phyloP scores from a whole-genome alignment of 2,329 filamentous ascomycete genomes.

The Chrysoporthe cubensis region DNA sequence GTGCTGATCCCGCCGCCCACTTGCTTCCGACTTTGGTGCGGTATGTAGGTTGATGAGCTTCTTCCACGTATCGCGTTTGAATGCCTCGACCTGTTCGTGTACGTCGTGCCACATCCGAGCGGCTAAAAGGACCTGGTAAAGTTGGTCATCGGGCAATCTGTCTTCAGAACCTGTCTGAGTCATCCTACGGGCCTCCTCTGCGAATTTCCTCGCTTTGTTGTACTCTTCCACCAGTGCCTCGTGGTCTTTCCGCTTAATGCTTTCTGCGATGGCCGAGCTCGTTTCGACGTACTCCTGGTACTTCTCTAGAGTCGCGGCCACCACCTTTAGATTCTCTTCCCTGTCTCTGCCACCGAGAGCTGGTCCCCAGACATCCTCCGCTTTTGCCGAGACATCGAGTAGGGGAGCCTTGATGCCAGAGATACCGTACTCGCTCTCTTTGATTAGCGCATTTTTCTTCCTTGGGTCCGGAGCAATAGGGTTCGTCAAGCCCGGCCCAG shows the following conservation, averaged over 20 bases:
- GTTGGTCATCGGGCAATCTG: conserved; percentile 74
- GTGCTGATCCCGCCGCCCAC: conserved; percentile 74
- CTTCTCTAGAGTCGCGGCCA: conserved; percentile 75
- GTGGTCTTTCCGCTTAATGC: conserved; percentile 89
- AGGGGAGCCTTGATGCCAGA: conserved; percentile 86
- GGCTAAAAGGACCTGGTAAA: conserved; percentile 85
- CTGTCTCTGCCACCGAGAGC: conserved; percentile 89
- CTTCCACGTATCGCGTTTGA: conserved; percentile 91
- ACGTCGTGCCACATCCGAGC: conserved; percentile 96
- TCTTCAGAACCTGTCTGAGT: conserved; percentile 57
- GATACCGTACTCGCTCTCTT: conserved; percentile 91
- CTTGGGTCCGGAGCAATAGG: conserved; percentile 56
- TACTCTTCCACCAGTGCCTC: conserved; percentile 88
- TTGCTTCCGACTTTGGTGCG: conserved; percentile 52
- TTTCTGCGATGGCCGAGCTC: conserved; percentile 75
- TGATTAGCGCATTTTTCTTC: conserved; percentile 87
- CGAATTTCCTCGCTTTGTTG: conserved; percentile 77
- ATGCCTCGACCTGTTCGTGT: conserved; percentile 79
- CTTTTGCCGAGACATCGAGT: conserved; percentile 88
- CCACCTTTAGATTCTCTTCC: conserved; percentile 81
- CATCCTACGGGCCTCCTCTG: conserved; percentile 75
- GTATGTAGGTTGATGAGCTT: conserved; percentile 72
- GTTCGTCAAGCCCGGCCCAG: conserved; percentile 41
- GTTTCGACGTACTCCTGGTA: conserved; percentile 84
- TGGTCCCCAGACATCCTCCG: conserved; percentile 96